These are phyloP conservation scores for Verticillium dahliae DNA, from an alignment of 2,329 filamentous ascomycete genomes.

Conservation along the genomic window DNA sequence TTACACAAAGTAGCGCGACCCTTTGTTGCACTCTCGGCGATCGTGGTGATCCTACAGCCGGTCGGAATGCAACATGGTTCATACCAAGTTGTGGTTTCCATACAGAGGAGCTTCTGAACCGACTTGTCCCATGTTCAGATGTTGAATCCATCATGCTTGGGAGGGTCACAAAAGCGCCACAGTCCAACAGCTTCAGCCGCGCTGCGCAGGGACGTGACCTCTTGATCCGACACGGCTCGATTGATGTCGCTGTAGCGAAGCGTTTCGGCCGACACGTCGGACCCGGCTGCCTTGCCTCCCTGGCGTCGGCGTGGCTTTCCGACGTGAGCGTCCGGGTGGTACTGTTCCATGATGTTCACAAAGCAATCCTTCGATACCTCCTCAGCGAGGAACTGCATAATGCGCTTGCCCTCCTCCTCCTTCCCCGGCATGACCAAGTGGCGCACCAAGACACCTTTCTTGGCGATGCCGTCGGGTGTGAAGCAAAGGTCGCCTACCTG, in stretches of 20 bases:
- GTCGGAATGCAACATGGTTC: neutral
- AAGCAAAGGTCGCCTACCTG: constrained; percentile 83
- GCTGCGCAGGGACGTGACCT: constrained; percentile 58
- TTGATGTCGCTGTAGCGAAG: constrained; percentile 74
- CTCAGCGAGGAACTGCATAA: constrained; percentile 69
- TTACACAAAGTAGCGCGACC: neutral
- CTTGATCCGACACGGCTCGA: constrained; percentile 56
- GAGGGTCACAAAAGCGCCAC: constrained; percentile 71
- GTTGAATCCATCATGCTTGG: constrained; percentile 43
- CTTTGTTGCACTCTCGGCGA: neutral
- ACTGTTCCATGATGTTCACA: constrained; percentile 87
- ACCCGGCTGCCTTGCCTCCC: constrained; percentile 18
- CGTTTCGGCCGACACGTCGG: constrained; percentile 27
- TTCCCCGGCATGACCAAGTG: constrained; percentile 83
- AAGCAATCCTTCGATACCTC: constrained; percentile 71
- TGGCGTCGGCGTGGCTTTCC: constrained; percentile 53
- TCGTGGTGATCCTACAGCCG: neutral
- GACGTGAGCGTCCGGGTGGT: constrained; percentile 73
- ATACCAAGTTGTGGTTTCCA: neutral
- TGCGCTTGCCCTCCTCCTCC: constrained; percentile 64
- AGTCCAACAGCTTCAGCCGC: constrained; percentile 64
- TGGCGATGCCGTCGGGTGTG: constrained; percentile 73
- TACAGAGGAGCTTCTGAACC: neutral
- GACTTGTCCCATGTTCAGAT: constrained; percentile 24
- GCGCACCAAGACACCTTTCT: constrained; percentile 66